These are phyloP conservation scores for Skeletonema grethae DNA, from an alignment of 108 stramenopile genomes.

Conservation along the genomic window DNA sequence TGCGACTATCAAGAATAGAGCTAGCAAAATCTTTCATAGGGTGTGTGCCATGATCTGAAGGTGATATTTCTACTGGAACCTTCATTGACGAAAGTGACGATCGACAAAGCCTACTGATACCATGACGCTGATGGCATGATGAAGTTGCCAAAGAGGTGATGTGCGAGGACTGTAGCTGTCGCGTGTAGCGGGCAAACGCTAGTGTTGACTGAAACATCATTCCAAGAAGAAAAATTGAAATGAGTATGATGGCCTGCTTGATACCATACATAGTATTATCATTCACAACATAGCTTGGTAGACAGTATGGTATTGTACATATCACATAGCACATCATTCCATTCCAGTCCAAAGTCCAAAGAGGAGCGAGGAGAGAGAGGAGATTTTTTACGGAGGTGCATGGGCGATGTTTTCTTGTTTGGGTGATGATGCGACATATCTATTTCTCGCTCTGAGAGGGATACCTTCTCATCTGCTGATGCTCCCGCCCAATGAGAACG, in stretches of 20 bases:
- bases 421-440: no score
- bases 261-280: no score
- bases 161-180: neutral
- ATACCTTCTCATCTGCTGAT: no score
- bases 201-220: neutral
- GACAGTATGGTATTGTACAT: no score
- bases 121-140: neutral
- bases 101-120: neutral
- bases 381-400: no score
- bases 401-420: no score
- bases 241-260: neutral
- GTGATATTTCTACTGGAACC: slow-evolving; percentile 17
- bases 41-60: slow-evolving; percentile 17
- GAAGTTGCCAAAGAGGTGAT: neutral
- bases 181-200: slow-evolving; percentile 1
- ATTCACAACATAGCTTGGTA: no score
- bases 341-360: no score
- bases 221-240: neutral
- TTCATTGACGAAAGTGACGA: slow-evolving; percentile 5
- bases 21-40: slow-evolving; percentile 1
- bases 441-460: no score
- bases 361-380: no score
- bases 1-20: neutral
- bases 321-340: no score
- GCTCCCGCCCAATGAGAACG: no score